These are phyloP conservation scores for Annulohypoxylon nitens DNA, from an alignment of 495 filamentous ascomycete species.

Conservation along the genomic window DNA sequence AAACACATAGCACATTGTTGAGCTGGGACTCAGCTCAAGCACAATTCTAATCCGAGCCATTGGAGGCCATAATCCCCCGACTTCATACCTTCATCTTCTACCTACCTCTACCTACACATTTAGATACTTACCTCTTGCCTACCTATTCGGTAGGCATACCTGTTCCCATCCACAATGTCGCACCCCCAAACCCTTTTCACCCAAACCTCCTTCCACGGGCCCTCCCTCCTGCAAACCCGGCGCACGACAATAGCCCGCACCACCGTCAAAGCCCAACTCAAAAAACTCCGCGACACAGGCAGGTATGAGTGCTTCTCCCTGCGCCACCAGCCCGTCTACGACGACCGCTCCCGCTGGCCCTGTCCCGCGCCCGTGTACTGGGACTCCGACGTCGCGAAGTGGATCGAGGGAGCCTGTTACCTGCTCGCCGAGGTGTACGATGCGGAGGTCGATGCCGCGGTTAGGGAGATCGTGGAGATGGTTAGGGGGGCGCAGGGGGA, in stretches of 20 bases:
- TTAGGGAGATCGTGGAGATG: constrained; percentile 68
- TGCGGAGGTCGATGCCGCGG: constrained; percentile 62
- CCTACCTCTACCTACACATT: not conserved
- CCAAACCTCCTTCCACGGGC: constrained; percentile 50
- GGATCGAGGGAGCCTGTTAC: constrained; percentile 72
- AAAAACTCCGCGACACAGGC: constrained; percentile 66
- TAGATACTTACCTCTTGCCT: not conserved
- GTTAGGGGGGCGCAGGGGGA: constrained; percentile 66
- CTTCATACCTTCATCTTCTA: not conserved
- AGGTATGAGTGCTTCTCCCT: constrained; percentile 69
- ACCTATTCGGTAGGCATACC: not conserved
- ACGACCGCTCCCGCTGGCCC: constrained; percentile 63
- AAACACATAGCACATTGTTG: not conserved
- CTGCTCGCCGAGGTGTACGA: constrained; percentile 60
- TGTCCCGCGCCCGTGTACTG: constrained; percentile 69
- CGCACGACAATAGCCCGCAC: constrained; percentile 57
- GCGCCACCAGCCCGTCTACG: constrained; percentile 64
- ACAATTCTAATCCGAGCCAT: not conserved
- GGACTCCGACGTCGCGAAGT: constrained; percentile 73
- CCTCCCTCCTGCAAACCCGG: constrained; percentile 55
- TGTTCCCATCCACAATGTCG: constrained; percentile 31
- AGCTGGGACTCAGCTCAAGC: not conserved
- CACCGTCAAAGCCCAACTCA: constrained; percentile 62
- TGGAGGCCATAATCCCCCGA: not conserved
- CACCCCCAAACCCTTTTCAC: constrained; percentile 51